Percentiles rank a stretch among this genome's conserved stretches.
phyloP scores from a whole-genome alignment of 768 basidiomycete species.

The Tulasnella sp. region DNA sequence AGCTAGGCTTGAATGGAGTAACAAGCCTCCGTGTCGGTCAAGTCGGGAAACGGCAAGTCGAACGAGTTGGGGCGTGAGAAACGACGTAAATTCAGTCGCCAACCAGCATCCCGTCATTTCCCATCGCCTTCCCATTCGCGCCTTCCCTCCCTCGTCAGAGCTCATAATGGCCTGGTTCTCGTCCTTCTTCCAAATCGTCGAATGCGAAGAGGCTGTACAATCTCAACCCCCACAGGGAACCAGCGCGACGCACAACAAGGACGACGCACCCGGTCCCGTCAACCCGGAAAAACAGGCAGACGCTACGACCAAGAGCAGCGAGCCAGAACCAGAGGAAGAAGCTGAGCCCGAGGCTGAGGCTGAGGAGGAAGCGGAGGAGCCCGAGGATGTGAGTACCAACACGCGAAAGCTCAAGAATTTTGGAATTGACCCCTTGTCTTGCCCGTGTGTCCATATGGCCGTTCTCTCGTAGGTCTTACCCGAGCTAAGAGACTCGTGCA shows the following conservation, averaged over 20 bases:
- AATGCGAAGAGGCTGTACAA: conserved; percentile 1
- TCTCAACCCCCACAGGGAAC: not conserved
- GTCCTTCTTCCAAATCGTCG: conserved; percentile 9
- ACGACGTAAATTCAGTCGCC: too few relatives aligned
- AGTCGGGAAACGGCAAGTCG: too few relatives aligned
- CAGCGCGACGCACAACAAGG: not conserved
- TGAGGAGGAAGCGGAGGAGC: conserved; percentile 48
- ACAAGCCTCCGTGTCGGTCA: too few relatives aligned
- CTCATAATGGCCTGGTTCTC: conserved; percentile 8
- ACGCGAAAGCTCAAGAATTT: too few relatives aligned
- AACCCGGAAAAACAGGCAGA: not conserved
- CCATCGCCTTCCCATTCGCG: too few relatives aligned
- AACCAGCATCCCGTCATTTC: too few relatives aligned
- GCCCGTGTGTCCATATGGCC: not conserved
- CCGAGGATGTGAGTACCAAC: conserved; percentile 60
- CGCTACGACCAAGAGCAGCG: conserved; percentile 9
- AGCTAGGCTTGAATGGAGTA: too few relatives aligned
- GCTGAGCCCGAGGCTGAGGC: conserved; percentile 31
- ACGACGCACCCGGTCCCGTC: too few relatives aligned
- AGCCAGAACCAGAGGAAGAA: conserved; percentile 23
- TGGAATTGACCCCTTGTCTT: not conserved
- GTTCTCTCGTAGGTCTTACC: conserved; percentile 46
- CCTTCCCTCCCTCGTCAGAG: too few relatives aligned
- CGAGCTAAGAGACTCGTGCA: conserved; percentile 61
- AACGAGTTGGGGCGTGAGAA: too few relatives aligned